Conservation (phyloP, 192 early-diverging fungal species). For the Podila epicladia region DNA sequence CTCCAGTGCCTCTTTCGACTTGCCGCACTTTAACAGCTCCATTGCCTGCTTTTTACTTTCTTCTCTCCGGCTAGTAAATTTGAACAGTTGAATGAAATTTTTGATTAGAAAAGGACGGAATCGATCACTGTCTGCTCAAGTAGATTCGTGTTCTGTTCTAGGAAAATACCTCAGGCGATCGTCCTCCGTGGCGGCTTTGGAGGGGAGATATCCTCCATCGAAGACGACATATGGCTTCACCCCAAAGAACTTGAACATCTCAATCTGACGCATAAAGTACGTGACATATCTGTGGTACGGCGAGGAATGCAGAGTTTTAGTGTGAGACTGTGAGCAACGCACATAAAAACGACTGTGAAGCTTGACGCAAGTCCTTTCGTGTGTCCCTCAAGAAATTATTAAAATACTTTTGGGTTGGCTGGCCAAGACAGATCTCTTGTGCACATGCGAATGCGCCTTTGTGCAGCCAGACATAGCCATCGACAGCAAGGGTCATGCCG, state of each 20-base stretch:
- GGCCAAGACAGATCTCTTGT: constrained; percentile 73
- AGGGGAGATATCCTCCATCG: constrained; percentile 91
- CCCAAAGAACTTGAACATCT: constrained; percentile 74
- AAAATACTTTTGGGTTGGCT: constrained; percentile 74
- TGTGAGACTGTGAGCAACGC: neutral
- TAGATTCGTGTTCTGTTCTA: neutral
- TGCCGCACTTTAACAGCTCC: constrained; percentile 61
- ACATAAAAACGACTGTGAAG: neutral
- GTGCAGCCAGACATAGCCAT: constrained; percentile 98
- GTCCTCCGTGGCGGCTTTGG: constrained; percentile 80
- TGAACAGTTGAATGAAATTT: neutral
- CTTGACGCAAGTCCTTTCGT: neutral
- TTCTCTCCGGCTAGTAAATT: constrained; percentile 59
- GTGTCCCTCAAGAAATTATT: constrained; percentile 47
- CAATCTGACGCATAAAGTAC: constrained; percentile 81
- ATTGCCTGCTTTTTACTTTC: constrained; percentile 66
- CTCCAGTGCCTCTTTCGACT: constrained; percentile 73
- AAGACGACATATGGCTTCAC: constrained; percentile 92
- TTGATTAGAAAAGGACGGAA: neutral
- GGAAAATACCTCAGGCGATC: constrained; percentile 62
- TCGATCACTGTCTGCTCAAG: neutral
- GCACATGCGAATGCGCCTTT: constrained; percentile 88
- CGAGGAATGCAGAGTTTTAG: neutral
- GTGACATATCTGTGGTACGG: constrained; percentile 73
- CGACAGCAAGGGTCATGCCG: constrained; percentile 83